Conservation (phyloP, 140 eudicot genomes). For the Stevia rebaudiana region DNA sequence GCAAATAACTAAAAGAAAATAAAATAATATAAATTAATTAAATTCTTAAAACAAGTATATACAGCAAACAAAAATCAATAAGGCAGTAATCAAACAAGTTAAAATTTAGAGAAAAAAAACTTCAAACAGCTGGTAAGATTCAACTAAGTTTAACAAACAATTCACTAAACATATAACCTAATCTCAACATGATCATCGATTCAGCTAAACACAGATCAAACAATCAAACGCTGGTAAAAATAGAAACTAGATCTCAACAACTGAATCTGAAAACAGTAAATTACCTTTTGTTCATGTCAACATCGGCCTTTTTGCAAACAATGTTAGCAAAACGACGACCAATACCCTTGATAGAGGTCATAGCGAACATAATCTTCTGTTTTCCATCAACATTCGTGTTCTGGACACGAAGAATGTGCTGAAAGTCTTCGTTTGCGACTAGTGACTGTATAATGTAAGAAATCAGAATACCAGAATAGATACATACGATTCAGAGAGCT, state of each 20-base stretch:
- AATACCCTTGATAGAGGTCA: slow-evolving; percentile 78
- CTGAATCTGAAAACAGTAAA: background rate
- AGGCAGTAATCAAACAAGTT: background rate
- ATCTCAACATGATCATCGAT: background rate
- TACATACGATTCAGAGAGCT: background rate
- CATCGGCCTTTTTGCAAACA: slow-evolving; percentile 76
- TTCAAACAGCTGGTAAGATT: background rate
- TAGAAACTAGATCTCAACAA: background rate
- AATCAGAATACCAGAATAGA: background rate
- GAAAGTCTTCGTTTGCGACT: slow-evolving; percentile 68
- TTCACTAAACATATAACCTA: background rate
- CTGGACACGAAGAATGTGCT: slow-evolving; percentile 82
- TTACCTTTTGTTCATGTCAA: slow-evolving; percentile 86
- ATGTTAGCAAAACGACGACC: slow-evolving; percentile 89
- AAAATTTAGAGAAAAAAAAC: background rate
- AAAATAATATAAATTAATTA: too few species aligned
- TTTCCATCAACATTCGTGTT: slow-evolving; percentile 80
- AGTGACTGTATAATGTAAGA: slow-evolving; percentile 39
- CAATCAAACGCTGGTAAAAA: background rate
- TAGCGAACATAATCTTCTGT: slow-evolving; percentile 77
- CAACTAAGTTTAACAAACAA: background rate
- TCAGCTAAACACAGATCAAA: background rate
- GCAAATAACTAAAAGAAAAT: too few species aligned
- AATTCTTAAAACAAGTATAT: background rate
- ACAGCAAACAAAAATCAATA: background rate